phyloP scores from a whole-genome alignment of 148 eudicot species.

The Vaccinium macrocarpon region DNA sequence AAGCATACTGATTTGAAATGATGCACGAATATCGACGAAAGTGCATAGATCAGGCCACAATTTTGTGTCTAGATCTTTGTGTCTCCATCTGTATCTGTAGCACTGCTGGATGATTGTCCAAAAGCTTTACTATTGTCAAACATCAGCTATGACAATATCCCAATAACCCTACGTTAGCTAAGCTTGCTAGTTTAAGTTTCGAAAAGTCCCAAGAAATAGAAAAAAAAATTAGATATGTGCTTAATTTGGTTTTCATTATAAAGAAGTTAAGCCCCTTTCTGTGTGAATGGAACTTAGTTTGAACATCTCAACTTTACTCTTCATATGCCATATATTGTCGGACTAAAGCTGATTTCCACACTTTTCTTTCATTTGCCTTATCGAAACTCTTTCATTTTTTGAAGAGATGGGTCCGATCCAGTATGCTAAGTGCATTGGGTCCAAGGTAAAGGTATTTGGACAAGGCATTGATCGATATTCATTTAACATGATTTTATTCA shows the following conservation, averaged over 20 bases:
- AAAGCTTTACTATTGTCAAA: conserved; percentile 2
- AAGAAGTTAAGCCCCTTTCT: conserved; percentile 15
- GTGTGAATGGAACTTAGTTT: not conserved
- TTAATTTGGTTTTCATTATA: conserved; percentile 2
- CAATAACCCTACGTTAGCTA: not conserved
- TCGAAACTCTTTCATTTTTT: too few species aligned
- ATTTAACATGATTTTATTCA: too few species aligned
- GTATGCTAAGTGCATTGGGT: too few species aligned
- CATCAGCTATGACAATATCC: not conserved
- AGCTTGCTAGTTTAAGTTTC: not conserved
- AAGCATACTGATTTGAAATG: not conserved
- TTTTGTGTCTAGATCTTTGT: not conserved
- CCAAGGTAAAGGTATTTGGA: too few species aligned
- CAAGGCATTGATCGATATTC: too few species aligned
- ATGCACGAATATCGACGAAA: not conserved
- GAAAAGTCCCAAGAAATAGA: not conserved
- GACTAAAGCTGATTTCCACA: conserved; percentile 9
- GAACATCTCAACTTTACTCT: not conserved
- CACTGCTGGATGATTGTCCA: not conserved
- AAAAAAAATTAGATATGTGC: not conserved
- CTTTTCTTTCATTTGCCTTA: not conserved
- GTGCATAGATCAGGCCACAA: not conserved
- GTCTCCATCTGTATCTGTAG: not conserved
- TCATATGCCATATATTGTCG: not conserved
- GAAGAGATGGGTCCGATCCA: too few species aligned